Conservation (phyloP, 2,329 filamentous ascomycete genomes). For the Talaromyces sp. region DNA sequence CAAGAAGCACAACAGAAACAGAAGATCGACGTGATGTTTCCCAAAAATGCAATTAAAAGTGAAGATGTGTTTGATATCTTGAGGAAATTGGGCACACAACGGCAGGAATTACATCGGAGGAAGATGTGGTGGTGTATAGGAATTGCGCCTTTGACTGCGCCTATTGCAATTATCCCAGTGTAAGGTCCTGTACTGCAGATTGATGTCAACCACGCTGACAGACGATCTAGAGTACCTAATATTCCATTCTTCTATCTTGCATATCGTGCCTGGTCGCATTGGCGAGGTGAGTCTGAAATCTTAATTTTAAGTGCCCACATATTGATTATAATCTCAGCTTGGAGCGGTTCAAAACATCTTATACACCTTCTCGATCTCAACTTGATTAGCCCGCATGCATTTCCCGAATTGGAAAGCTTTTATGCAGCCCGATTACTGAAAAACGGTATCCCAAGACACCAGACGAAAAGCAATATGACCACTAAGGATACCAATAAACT, state of each 20-base stretch:
- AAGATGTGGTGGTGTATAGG: constrained; percentile 77
- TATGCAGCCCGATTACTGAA: constrained; percentile 54
- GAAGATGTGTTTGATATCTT: constrained; percentile 64
- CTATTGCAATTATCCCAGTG: constrained; percentile 81
- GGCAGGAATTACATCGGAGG: constrained; percentile 71
- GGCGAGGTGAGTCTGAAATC: constrained; percentile 54
- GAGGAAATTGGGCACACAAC: constrained; percentile 69
- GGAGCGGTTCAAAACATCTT: constrained; percentile 79
- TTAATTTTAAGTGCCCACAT: not conserved
- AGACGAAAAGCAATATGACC: not conserved
- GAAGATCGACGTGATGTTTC: constrained; percentile 67
- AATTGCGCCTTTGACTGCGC: constrained; percentile 77
- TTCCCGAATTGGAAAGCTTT: constrained; percentile 66
- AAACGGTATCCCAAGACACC: not conserved
- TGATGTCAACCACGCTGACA: not conserved
- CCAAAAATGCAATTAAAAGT: constrained; percentile 63
- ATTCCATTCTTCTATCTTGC: constrained; percentile 94
- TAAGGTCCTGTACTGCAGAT: constrained; percentile 39
- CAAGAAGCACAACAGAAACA: constrained; percentile 64
- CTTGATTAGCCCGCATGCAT: constrained; percentile 64
- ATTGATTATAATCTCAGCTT: constrained; percentile 48
- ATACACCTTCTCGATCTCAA: constrained; percentile 74
- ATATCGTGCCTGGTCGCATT: constrained; percentile 88
- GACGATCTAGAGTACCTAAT: constrained; percentile 67
- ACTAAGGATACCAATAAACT: not conserved